Conservation (phyloP, 768 basidiomycete species). For the Flagelloscypha sp. region DNA sequence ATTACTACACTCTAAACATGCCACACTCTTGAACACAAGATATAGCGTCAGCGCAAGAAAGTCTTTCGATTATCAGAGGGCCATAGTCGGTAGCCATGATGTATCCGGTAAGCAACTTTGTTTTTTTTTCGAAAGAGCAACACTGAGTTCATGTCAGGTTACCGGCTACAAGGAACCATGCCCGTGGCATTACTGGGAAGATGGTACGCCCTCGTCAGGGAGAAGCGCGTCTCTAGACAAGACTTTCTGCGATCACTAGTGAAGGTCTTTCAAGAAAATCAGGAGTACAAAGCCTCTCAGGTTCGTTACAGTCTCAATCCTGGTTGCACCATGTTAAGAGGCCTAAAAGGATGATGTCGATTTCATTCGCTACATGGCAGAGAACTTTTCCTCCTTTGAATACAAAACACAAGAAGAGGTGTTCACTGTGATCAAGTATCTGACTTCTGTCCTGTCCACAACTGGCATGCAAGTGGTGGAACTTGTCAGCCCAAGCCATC, state of each 20-base stretch:
- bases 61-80: slow-evolving; percentile 79
- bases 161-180: slow-evolving; percentile 32
- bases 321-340: too few relatives aligned
- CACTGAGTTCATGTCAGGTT: slow-evolving; percentile 3
- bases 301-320: slow-evolving; percentile 22
- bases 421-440: slow-evolving; percentile 70
- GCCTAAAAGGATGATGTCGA: slow-evolving; percentile 63
- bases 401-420: slow-evolving; percentile 96
- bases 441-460: slow-evolving; percentile 70
- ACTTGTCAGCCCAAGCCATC: slow-evolving; percentile 58
- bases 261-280: slow-evolving; percentile 73
- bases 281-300: slow-evolving; percentile 48
- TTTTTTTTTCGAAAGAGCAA: not conserved
- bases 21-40: slow-evolving; percentile 80
- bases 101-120: slow-evolving; percentile 43
- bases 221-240: slow-evolving; percentile 78
- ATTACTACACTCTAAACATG: slow-evolving; percentile 80
- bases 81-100: slow-evolving; percentile 28
- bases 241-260: slow-evolving; percentile 82
- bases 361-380: slow-evolving; percentile 88
- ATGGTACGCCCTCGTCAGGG: slow-evolving; percentile 88
- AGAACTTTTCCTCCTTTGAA: slow-evolving; percentile 87
- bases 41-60: slow-evolving; percentile 73
- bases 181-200: slow-evolving; percentile 73
- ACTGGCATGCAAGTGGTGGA: slow-evolving; percentile 80